Conservation (phyloP, 2,329 filamentous ascomycete genomes). For the Apiospora kogelbergensis region DNA sequence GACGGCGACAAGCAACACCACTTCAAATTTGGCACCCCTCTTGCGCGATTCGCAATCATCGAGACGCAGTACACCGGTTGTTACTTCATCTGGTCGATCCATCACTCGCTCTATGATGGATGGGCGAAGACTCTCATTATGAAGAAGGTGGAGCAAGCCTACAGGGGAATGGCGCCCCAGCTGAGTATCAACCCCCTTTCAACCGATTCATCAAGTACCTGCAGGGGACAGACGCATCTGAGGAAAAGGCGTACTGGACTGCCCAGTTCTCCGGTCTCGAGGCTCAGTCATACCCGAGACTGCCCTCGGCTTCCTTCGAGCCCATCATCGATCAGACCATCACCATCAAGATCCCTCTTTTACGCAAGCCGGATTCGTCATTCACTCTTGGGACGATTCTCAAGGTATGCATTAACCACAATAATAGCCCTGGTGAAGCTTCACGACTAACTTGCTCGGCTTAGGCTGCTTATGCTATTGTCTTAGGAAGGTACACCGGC, state of each 20-base stretch:
- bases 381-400: slow-evolving; percentile 3
- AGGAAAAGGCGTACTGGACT: background rate
- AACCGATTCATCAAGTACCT: slow-evolving; percentile 8
- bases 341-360: slow-evolving; percentile 3
- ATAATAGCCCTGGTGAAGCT: background rate
- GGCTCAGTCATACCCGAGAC: background rate
- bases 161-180: slow-evolving; percentile 9
- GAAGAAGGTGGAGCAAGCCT: slow-evolving; percentile 16
- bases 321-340: background rate
- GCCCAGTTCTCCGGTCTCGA: background rate
- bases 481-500: slow-evolving; percentile 35
- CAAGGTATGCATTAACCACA: background rate
- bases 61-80: slow-evolving; percentile 15
- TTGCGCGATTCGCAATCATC: slow-evolving; percentile 22
- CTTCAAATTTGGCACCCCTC: slow-evolving; percentile 21
- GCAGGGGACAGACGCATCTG: background rate
- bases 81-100: slow-evolving; percentile 31
- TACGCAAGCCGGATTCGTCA: slow-evolving; percentile 7
- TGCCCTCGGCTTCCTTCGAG: background rate
- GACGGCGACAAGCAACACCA: background rate
- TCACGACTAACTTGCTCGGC: slow-evolving; percentile 22
- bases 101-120: slow-evolving; percentile 33
- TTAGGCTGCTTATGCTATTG: slow-evolving; percentile 39
- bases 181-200: background rate
- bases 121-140: slow-evolving; percentile 25